A percentile compares a stretch with the other conserved stretches of the same genome.
Evolutionary conservation across 2,329 filamentous ascomycete genomes (phyloP).

Genomic region (Colletotrichum liaoningense): DNA sequence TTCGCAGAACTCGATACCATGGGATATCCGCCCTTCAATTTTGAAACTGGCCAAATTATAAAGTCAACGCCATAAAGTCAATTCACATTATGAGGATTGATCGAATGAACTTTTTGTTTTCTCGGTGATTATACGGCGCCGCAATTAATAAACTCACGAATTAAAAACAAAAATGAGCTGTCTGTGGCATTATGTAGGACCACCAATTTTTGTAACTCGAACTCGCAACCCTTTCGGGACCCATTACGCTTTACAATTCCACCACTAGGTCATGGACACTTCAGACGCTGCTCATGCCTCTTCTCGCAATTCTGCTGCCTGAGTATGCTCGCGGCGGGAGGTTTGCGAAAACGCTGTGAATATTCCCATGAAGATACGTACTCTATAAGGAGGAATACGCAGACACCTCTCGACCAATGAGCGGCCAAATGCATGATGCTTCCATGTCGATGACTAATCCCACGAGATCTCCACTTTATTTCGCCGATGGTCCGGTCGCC

Average conservation of each 20-base stretch:
- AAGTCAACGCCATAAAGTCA: too few species aligned
- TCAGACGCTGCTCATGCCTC: background rate
- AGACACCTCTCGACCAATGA: background rate
- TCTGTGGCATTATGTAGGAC: background rate
- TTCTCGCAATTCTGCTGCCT: background rate
- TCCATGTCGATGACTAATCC: constrained; percentile 20
- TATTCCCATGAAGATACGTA: background rate
- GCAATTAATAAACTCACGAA: too few species aligned
- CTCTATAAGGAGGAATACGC: background rate
- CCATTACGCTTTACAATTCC: background rate
- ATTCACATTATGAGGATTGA: too few species aligned
- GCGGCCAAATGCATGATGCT: constrained; percentile 22
- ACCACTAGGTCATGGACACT: background rate
- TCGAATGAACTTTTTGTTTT: too few species aligned
- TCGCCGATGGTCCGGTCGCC: constrained; percentile 3
- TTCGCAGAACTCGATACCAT: too few species aligned
- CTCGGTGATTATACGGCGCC: too few species aligned
- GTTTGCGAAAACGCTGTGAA: background rate
- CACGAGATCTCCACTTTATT: background rate
- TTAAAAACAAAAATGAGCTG: background rate
- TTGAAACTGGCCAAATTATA: too few species aligned
- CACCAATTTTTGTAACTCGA: background rate
- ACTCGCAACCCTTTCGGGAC: background rate
- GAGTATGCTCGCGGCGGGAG: background rate
- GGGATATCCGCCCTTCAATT: too few species aligned